Evolutionary conservation across 495 filamentous ascomycete genomes (phyloP).

Genomic region (Thozetella sp.): DNA sequence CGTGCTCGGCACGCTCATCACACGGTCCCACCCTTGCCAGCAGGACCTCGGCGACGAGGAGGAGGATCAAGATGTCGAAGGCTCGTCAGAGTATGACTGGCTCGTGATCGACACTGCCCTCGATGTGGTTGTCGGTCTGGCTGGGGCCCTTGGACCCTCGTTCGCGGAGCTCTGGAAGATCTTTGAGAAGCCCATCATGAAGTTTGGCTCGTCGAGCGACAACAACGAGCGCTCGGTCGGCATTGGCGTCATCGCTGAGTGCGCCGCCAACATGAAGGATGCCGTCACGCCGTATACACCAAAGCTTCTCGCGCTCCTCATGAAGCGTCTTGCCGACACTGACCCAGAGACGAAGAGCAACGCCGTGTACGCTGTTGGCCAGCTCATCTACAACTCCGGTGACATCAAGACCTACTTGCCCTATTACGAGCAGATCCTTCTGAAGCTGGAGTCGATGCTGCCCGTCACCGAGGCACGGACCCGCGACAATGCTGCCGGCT

Average conservation of each 20-base stretch:
- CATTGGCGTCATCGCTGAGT: conserved; percentile 91
- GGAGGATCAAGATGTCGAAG: conserved; percentile 65
- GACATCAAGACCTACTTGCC: conserved; percentile 71
- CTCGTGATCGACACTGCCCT: conserved; percentile 91
- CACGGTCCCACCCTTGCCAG: conserved; percentile 89
- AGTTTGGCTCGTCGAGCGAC: conserved; percentile 83
- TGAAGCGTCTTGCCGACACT: conserved; percentile 87
- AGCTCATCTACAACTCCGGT: conserved; percentile 78
- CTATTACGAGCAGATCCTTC: conserved; percentile 73
- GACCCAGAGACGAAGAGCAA: conserved; percentile 94
- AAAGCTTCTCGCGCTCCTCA: conserved; percentile 73
- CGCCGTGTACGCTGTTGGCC: conserved; percentile 85
- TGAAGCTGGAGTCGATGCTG: conserved; percentile 82
- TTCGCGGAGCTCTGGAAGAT: conserved; percentile 91
- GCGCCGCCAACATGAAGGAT: conserved; percentile 80
- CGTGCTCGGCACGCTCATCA: conserved; percentile 76
- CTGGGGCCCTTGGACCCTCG: conserved; percentile 76
- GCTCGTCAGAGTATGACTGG: conserved; percentile 97
- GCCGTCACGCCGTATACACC: conserved; percentile 77
- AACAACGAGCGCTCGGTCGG: conserved; percentile 83
- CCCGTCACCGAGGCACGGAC: conserved; percentile 73
- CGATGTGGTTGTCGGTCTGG: conserved; percentile 83
- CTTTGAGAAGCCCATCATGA: conserved; percentile 87
- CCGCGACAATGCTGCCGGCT: conserved; percentile 93
- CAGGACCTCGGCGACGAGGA: conserved; percentile 81